These are phyloP conservation scores for Diaporthe citriasiana DNA, from an alignment of 2,329 filamentous ascomycete genomes.

Conservation along the genomic window DNA sequence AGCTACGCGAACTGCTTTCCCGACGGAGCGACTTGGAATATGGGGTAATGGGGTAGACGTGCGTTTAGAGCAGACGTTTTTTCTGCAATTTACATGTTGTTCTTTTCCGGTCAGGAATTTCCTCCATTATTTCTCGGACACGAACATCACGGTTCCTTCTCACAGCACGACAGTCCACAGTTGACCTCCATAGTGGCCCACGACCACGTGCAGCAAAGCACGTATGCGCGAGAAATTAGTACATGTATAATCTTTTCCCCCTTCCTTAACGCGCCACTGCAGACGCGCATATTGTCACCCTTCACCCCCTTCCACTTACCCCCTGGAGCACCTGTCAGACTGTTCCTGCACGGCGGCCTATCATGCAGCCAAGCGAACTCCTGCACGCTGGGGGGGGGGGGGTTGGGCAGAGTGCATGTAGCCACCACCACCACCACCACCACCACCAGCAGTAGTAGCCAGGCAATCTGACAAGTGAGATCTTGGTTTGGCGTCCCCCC, in stretches of 20 bases:
- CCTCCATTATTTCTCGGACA: not conserved
- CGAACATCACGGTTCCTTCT: not conserved
- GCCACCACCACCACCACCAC: not conserved
- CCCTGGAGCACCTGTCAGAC: slow-evolving; percentile 10
- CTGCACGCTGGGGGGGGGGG: not conserved
- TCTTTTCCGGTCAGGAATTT: not conserved
- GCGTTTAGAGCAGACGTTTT: no score
- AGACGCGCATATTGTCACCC: slow-evolving; percentile 15
- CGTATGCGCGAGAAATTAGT: not conserved
- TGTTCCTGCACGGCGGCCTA: slow-evolving; percentile 13
- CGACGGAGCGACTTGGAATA: not conserved
- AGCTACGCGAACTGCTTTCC: slow-evolving; percentile 13
- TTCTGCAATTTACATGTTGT: not conserved
- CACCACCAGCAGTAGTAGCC: not conserved
- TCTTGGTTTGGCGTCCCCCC: not conserved
- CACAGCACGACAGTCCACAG: not conserved
- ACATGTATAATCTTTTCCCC: not conserved
- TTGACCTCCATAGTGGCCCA: not conserved
- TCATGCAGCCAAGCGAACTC: slow-evolving; percentile 22
- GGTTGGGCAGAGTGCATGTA: not conserved
- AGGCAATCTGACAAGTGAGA: slow-evolving; percentile 3
- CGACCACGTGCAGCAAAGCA: not conserved
- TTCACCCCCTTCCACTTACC: no score
- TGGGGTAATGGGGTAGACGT: not conserved
- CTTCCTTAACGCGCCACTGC: not conserved